Evolutionary conservation across 176 grass and related monocot genomes (phyloP).

Genomic region (Triticum aestivum): IWGSC_CS_RefSeq_v2.1 NC_057803.1:180165654-180166153

Average conservation of each 20-base stretch:
- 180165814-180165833: slow-evolving; percentile 19
- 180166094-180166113: slow-evolving; percentile 4
- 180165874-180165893: slow-evolving; percentile 19
- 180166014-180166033: slow-evolving; percentile 4
- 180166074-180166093: slow-evolving; percentile 15
- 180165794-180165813: slow-evolving; percentile 14
- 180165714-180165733: not conserved
- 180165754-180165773: not conserved
- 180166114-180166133: slow-evolving; percentile 77
- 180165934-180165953: slow-evolving; percentile 34
- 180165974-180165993: slow-evolving; percentile 11
- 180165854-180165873: slow-evolving; percentile 1
- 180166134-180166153: slow-evolving; percentile 86
- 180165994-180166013: slow-evolving; percentile 13
- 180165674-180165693: no score
- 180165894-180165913: slow-evolving; percentile 18
- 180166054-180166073: not conserved
- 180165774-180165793: slow-evolving; percentile 6
- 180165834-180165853: slow-evolving; percentile 26
- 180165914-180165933: slow-evolving; percentile 18
- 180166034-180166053: slow-evolving; percentile 4
- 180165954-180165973: slow-evolving; percentile 16
- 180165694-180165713: no score
- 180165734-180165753: not conserved
- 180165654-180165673: no score